These are phyloP conservation scores for Malassezia cuniculi DNA, from an alignment of 1,284 basidiomycete species.

Conservation along the genomic window DNA sequence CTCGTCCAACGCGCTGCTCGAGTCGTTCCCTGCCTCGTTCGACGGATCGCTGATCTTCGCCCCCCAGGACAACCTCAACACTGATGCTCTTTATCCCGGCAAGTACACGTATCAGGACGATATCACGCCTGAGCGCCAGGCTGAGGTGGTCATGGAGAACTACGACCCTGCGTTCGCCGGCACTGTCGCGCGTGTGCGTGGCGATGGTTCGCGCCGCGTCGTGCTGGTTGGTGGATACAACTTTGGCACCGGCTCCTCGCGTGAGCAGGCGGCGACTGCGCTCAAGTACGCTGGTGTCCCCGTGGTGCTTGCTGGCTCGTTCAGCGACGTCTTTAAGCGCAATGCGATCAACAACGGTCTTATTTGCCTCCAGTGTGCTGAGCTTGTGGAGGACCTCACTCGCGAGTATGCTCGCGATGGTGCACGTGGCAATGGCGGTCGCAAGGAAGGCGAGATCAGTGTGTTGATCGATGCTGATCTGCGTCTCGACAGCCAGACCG, in stretches of 20 bases:
- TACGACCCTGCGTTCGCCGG: slow-evolving; percentile 79
- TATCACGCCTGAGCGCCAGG: slow-evolving; percentile 85
- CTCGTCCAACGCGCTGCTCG: slow-evolving; percentile 21
- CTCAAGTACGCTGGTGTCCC: slow-evolving; percentile 86
- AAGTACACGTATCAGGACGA: slow-evolving; percentile 99
- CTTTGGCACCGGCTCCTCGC: slow-evolving; percentile 96
- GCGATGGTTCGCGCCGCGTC: slow-evolving; percentile 49
- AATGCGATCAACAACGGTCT: slow-evolving; percentile 98
- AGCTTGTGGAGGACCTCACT: slow-evolving; percentile 75
- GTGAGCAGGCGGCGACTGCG: slow-evolving; percentile 95
- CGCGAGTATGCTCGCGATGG: slow-evolving; percentile 59
- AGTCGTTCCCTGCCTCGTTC: slow-evolving; percentile 63
- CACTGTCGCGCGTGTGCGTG: slow-evolving; percentile 49
- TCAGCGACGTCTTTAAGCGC: slow-evolving; percentile 97
- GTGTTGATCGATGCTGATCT: slow-evolving; percentile 28
- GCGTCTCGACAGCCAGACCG: slow-evolving; percentile 21
- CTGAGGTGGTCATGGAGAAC: slow-evolving; percentile 91
- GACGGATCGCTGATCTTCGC: slow-evolving; percentile 73
- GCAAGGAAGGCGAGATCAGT: slow-evolving; percentile 24
- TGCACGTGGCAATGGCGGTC: slow-evolving; percentile 51
- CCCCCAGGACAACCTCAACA: slow-evolving; percentile 95
- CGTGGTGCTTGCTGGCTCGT: slow-evolving; percentile 84
- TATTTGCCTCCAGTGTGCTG: slow-evolving; percentile 82
- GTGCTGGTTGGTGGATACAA: slow-evolving; percentile 89
- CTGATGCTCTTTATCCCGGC: slow-evolving; percentile 95